Conservation (phyloP, 1,284 basidiomycete genomes). For the Trametes versicolor region DNA sequence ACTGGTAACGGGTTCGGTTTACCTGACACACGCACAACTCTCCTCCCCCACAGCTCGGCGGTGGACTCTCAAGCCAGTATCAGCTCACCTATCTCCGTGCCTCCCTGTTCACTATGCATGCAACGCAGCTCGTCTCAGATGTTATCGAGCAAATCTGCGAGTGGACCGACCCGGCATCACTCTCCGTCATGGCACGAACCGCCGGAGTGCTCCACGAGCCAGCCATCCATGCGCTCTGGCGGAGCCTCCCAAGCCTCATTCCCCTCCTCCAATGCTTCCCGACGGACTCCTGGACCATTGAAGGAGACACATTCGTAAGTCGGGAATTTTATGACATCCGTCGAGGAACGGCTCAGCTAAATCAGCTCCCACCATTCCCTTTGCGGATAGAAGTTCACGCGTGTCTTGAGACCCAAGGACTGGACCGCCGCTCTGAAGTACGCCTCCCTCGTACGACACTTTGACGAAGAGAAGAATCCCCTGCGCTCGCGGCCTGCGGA, state of each 20-base stretch:
- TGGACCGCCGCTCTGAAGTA: constrained; percentile 14
- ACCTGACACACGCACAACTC: no score
- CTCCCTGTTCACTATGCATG: not conserved
- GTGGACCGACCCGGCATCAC: not conserved
- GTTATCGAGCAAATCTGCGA: constrained; percentile 2
- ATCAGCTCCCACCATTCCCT: not conserved
- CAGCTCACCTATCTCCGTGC: no score
- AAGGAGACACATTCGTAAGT: not conserved
- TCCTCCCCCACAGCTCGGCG: no score
- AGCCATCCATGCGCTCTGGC: constrained; percentile 10
- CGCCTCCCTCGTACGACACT: not conserved
- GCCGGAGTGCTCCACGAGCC: not conserved
- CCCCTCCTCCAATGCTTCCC: constrained; percentile 12
- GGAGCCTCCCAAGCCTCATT: not conserved
- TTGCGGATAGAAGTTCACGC: not conserved
- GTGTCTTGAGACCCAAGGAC: constrained; percentile 4
- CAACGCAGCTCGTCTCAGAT: constrained; percentile 1
- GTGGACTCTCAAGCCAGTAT: no score
- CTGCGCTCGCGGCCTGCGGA: no score
- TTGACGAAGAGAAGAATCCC: not conserved
- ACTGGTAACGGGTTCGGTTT: no score
- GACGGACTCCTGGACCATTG: constrained; percentile 3
- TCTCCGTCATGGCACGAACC: constrained; percentile 7
- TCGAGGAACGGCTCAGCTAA: not conserved
- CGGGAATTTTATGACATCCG: not conserved